Evolutionary conservation across 148 eudicot species (phyloP).

Genomic region (Rhododendron molle): DNA sequence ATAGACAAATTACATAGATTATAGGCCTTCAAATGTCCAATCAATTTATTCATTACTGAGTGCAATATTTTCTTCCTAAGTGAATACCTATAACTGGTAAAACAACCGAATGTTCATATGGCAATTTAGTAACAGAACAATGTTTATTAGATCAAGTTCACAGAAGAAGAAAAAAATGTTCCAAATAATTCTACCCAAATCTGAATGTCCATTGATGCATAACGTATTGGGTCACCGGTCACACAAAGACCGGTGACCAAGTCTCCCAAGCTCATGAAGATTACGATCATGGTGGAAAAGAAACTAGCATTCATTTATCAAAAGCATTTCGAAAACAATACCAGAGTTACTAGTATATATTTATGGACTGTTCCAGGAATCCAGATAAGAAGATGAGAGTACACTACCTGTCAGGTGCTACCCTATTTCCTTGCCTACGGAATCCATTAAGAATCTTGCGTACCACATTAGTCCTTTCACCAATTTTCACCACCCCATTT

Average conservation of each 20-base stretch:
- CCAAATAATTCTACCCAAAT: background rate
- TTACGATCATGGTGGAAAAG: background rate
- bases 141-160: background rate
- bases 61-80: background rate
- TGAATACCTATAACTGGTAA: background rate
- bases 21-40: background rate
- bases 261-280: background rate
- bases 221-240: background rate
- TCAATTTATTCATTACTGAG: background rate
- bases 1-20: background rate
- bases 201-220: slow-evolving; percentile 3
- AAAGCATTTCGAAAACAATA: background rate
- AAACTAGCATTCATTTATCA: background rate
- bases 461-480: slow-evolving; percentile 32
- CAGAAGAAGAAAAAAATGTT: background rate
- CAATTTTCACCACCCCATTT: slow-evolving; percentile 27
- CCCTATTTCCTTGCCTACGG: slow-evolving; percentile 38
- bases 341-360: background rate
- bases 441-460: slow-evolving; percentile 32
- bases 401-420: slow-evolving; percentile 39
- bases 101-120: background rate
- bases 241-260: too few species aligned
- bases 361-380: background rate
- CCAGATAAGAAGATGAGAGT: background rate
- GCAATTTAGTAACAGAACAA: background rate